Evolutionary conservation across 192 early-diverging fungal species (phyloP).

Genomic region (Coemansia sp.): DNA sequence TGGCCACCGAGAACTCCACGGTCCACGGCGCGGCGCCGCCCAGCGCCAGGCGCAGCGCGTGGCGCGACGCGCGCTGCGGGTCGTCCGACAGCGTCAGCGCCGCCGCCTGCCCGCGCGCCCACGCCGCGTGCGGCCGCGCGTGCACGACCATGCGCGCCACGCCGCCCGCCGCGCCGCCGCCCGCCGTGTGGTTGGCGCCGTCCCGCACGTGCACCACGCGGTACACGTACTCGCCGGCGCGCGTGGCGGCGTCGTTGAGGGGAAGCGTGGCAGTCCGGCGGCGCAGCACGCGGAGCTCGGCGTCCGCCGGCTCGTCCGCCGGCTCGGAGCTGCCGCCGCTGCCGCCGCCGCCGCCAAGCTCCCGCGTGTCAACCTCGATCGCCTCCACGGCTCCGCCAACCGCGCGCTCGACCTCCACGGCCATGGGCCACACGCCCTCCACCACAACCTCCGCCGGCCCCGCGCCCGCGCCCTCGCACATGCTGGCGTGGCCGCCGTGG

Average conservation of each 20-base stretch:
- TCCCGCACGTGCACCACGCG: conserved; percentile 38
- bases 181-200: conserved; percentile 37
- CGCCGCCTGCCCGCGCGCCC: conserved; percentile 13
- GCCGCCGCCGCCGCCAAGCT: background rate
- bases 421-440: conserved; percentile 11
- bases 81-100: conserved; percentile 39
- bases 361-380: conserved; percentile 13
- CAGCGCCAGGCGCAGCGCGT: conserved; percentile 23
- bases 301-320: background rate
- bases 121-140: conserved; percentile 18
- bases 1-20: conserved; percentile 24
- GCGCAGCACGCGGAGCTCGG: conserved; percentile 12
- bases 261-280: conserved; percentile 15
- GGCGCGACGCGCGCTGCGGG: conserved; percentile 27
- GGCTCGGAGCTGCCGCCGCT: too few species aligned
- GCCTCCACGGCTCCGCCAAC: too few species aligned
- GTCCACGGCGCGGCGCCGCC: conserved; percentile 35
- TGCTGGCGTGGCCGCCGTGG: conserved; percentile 40
- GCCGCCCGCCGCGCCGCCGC: background rate
- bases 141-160: conserved; percentile 42
- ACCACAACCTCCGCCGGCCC: background rate
- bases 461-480: conserved; percentile 32
- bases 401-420: conserved; percentile 37
- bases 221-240: conserved; percentile 46
- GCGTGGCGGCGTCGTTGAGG: conserved; percentile 40